A percentile compares a stretch with the other conserved stretches of the same genome.
phyloP scores from a whole-genome alignment of 108 stramenopile species.

The Aurantiochytrium sp. region DNA sequence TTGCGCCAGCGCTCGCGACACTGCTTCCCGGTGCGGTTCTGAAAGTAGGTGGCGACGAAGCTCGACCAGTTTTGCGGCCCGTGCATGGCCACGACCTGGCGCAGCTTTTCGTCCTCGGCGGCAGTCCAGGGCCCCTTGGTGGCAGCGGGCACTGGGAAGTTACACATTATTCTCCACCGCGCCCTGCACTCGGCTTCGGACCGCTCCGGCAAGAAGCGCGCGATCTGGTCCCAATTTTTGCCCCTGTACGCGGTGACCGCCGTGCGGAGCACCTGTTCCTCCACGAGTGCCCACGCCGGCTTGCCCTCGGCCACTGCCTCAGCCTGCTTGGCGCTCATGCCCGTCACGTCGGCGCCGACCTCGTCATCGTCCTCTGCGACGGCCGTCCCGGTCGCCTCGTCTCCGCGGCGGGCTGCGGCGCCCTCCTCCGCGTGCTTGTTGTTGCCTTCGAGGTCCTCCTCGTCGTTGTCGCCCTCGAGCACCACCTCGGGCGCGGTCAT shows the following conservation, averaged over 20 bases:
- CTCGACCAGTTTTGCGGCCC: slow-evolving; percentile 49
- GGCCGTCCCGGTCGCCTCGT: neutral
- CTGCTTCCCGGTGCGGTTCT: slow-evolving; percentile 50
- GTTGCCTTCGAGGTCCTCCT: slow-evolving; percentile 66
- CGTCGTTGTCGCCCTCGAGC: slow-evolving; percentile 72
- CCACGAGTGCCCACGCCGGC: neutral
- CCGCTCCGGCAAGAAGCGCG: neutral
- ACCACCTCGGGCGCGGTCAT: no score
- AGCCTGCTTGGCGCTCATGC: no score
- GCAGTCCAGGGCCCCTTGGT: neutral
- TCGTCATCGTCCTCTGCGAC: no score
- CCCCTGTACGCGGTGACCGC: neutral
- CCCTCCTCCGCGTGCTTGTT: neutral
- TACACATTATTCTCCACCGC: neutral
- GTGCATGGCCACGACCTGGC: slow-evolving; percentile 38
- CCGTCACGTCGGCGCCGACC: no score
- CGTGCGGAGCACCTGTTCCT: neutral
- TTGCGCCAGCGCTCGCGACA: slow-evolving; percentile 57
- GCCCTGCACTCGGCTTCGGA: neutral
- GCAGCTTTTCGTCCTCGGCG: slow-evolving; percentile 45
- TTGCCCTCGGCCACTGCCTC: neutral
- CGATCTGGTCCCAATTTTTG: neutral
- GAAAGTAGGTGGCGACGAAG: slow-evolving; percentile 40
- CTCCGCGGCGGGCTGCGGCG: neutral
- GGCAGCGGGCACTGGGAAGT: neutral